Evolutionary conservation across 306 rosid species (phyloP).

Genomic region (Prunus dulcis): DNA sequence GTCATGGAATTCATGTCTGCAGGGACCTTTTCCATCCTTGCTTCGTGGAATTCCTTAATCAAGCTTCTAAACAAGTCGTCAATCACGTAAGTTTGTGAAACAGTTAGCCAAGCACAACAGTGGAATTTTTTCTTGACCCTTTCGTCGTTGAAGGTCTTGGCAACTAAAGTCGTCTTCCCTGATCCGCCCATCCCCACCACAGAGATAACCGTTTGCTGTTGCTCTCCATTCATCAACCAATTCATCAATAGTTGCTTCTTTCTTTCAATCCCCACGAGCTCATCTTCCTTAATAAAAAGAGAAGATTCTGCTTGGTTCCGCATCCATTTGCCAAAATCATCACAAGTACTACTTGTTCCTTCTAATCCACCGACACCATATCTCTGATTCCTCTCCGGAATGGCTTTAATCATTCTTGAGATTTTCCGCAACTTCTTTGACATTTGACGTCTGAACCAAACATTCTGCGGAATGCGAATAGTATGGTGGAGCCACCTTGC

Average conservation of each 20-base stretch:
- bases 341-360: neutral
- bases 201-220: neutral
- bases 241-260: neutral
- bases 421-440: neutral
- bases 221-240: neutral
- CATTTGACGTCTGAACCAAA: neutral
- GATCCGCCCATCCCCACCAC: neutral
- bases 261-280: slow-evolving; percentile 5
- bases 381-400: neutral
- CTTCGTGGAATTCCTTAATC: slow-evolving; percentile 14
- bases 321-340: neutral
- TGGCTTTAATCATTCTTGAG: neutral
- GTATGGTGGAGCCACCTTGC: neutral
- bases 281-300: slow-evolving; percentile 7
- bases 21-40: neutral
- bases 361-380: neutral
- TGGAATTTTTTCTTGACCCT: neutral
- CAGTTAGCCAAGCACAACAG: slow-evolving; percentile 11
- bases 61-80: slow-evolving; percentile 24
- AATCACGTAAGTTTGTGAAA: slow-evolving; percentile 12
- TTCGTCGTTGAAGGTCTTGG: neutral
- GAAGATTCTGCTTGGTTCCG: neutral
- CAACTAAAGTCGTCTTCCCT: neutral
- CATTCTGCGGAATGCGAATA: neutral
- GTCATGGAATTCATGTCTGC: slow-evolving; percentile 13